Base-by-base conservation (phyloP, 1,139 yeast species). In the Taphrina flavorubra region DNA sequence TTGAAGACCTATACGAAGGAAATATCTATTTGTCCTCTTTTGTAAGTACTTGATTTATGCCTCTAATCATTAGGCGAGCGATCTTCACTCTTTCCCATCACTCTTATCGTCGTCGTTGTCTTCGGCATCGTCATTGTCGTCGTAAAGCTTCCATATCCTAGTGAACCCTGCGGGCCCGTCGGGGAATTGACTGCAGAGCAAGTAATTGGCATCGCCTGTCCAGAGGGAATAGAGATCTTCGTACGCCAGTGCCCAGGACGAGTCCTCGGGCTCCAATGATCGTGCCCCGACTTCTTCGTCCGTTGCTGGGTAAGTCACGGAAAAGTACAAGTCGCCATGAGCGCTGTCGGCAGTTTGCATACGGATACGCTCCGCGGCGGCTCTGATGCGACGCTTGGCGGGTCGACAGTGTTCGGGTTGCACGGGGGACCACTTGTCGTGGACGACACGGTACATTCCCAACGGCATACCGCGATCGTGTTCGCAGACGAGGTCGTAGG, bases 201-300 rank as follows among this genome's bases (percentile, higher is more conserved):
- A 16, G 36, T 14, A 56, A 34, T 56, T 40, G 16, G 60, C 36
- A 34, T 56, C 60, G 4, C 60, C 60, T 16, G 60, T 56, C 46
- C 46, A 56, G 34, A 56, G 31, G 14, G 44, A 37, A 37, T 56
- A 5, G 11, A 13, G 5, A 40, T 56, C 60, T 13, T 40, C 36
- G 25, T 18, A 39, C n/a, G 36, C 31, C 34, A 56, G 14, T 10
- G 60, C 60, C 60, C 60, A 56, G 14, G 46, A 37, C 16, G 46
- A 8, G 37, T 40, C 53, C 53, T 49, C 53, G n/a, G 6, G 3
- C 14, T 10, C 14, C 42, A 11, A 6, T 2, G 14, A 10, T 10
- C 11, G 14, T 10, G 42, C 14, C 2, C 42, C 42, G 14, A 14
- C 42, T 14, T 39, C 42, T 25, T 25, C 31, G 31, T 25, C 31